These are phyloP conservation scores for Suhomyces pyralidae DNA, from an alignment of 805 yeast genomes.

Conservation along the genomic window DNA sequence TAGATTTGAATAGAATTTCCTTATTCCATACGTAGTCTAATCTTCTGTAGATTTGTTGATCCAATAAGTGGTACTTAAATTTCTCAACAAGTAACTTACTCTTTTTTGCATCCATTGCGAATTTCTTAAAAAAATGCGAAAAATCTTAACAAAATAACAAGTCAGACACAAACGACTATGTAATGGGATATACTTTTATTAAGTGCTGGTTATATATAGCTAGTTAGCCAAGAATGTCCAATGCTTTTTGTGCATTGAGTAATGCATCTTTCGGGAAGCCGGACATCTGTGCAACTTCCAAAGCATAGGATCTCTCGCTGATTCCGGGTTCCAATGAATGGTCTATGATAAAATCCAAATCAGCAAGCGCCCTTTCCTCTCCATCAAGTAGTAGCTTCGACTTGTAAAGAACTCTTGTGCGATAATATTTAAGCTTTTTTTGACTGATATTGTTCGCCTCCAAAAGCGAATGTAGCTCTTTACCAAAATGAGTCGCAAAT, in stretches of 20 bases:
- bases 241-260: slow-evolving; percentile 44
- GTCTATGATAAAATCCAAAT: slow-evolving; percentile 41
- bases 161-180: neutral
- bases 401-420: slow-evolving; percentile 30
- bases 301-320: slow-evolving; percentile 71
- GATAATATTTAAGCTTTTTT: slow-evolving; percentile 24
- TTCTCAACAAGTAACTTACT: too few relatives aligned
- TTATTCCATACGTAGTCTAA: too few relatives aligned
- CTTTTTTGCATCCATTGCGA: neutral
- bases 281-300: slow-evolving; percentile 72
- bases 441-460: slow-evolving; percentile 25
- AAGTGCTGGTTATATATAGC: neutral
- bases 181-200: neutral
- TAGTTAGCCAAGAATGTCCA: slow-evolving; percentile 5
- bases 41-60: too few relatives aligned
- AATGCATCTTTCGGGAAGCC: slow-evolving; percentile 70
- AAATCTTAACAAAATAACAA: neutral
- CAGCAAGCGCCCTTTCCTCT: slow-evolving; percentile 5
- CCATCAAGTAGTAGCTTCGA: slow-evolving; percentile 1
- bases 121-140: neutral
- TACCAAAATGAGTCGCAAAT: slow-evolving; percentile 85
- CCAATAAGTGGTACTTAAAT: too few relatives aligned
- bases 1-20: too few relatives aligned
- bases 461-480: slow-evolving; percentile 37
- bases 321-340: slow-evolving; percentile 65